Base-by-base conservation (phyloP, 2,329 filamentous ascomycete species). In the Fusarium bactridioides region DNA sequence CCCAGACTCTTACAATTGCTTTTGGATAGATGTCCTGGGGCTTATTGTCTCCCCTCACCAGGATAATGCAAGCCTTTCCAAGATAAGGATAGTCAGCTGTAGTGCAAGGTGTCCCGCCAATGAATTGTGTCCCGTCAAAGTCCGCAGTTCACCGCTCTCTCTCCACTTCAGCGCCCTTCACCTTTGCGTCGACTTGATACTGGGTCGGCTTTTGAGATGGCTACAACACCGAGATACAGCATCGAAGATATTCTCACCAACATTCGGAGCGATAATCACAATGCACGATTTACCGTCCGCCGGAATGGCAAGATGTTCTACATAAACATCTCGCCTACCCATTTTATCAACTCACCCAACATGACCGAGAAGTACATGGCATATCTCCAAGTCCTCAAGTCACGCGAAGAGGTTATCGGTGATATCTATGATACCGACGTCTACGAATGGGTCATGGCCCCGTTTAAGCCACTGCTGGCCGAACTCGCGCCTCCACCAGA, bases 271-370 rank as follows among this genome's bases (percentile, higher is more conserved):
- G 47, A 57, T 61, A 51, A 63, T 27, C 54, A 60, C 16, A 31
- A 67, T 47, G 44, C 48, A 33, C 50, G 21, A 50, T 75, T 75
- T 7, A 43, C 33, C 10, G 47, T 76, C 41, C 69, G 73, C 25
- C 67, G 69, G 35, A 74, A 76, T 21, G 61, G 74, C 27, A 75
- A 62, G 56, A 45, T 50, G 3, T 75, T 76, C 56, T 72, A 70
- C 40, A 75, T 77, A 15, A 43, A 43, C 0, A 45, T 73, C 31
- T 72, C 64, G 2, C 74, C 74, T 0, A 65, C 58, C 2, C 3
- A 65, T 1, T 73, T 75, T 60, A 12, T 37, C 23, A 70, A 75
- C 50, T 76, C 67, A 18, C 74, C 66, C 15, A 23, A 48, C 0
- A 74, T 58, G 38, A 67, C 41, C 1, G 35, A 62, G 7, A 73